Conservation (phyloP, 2,329 filamentous ascomycete genomes). For the Exutisphaerella laricina region DNA sequence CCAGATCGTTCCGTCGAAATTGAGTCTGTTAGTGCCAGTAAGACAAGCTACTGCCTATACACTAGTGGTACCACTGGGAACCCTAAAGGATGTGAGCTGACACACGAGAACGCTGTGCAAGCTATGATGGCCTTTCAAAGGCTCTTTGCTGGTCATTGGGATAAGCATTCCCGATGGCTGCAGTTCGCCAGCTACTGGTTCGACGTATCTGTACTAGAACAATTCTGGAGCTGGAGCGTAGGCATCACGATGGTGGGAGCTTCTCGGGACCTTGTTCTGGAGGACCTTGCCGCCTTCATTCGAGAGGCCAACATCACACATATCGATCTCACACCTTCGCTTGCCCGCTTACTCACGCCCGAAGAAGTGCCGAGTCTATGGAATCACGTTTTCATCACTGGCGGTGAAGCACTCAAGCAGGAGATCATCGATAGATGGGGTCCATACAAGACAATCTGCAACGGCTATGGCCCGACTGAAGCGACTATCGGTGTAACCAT, state of each 20-base stretch:
- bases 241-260: conserved; percentile 79
- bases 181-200: conserved; percentile 96
- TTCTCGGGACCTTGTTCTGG: conserved; percentile 76
- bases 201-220: conserved; percentile 86
- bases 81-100: conserved; percentile 83
- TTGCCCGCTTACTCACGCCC: conserved; percentile 72
- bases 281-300: conserved; percentile 72
- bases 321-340: conserved; percentile 83
- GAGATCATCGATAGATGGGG: conserved; percentile 88
- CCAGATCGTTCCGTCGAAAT: conserved; percentile 33
- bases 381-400: conserved; percentile 84
- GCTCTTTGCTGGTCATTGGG: conserved; percentile 72
- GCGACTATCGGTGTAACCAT: conserved; percentile 90
- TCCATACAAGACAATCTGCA: conserved; percentile 73
- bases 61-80: conserved; percentile 83
- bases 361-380: conserved; percentile 74
- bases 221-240: conserved; percentile 93
- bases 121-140: conserved; percentile 81
- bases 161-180: conserved; percentile 68
- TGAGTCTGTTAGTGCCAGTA: conserved; percentile 40
- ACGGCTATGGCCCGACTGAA: conserved; percentile 85
- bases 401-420: conserved; percentile 80
- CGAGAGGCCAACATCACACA: conserved; percentile 71
- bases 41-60: conserved; percentile 77
- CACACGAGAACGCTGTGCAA: conserved; percentile 82